These are phyloP conservation scores for Trametes cingulata DNA, from an alignment of 768 basidiomycete genomes.

Conservation along the genomic window DNA sequence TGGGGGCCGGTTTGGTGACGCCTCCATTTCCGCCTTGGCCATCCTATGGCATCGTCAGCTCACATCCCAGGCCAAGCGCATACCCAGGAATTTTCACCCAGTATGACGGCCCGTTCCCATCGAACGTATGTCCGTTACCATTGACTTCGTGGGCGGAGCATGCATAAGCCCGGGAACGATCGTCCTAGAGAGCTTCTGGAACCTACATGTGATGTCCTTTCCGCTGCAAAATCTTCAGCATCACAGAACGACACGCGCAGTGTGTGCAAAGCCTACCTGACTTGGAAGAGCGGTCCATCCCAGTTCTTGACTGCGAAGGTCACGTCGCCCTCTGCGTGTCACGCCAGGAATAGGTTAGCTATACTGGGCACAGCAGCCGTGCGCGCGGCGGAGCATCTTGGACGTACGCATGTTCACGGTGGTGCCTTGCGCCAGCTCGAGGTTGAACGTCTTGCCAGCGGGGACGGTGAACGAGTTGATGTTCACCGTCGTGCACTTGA, in stretches of 20 bases:
- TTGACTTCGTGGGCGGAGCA: constrained; percentile 32
- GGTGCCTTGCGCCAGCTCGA: constrained; percentile 47
- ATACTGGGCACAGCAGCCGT: constrained; percentile 4
- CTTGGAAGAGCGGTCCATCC: constrained; percentile 54
- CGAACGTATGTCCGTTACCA: constrained; percentile 42
- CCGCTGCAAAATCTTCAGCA: constrained; percentile 40
- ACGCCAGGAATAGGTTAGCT: constrained; percentile 14
- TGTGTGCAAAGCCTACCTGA: constrained; percentile 39
- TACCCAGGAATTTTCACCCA: constrained; percentile 36
- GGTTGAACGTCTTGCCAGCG: constrained; percentile 49
- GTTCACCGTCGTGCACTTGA: constrained; percentile 57
- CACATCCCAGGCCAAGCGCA: neutral
- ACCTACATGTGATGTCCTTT: constrained; percentile 48
- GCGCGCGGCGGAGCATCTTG: neutral
- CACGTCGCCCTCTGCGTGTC: constrained; percentile 53
- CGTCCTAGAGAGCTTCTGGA: neutral
- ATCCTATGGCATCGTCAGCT: constrained; percentile 21
- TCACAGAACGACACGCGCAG: neutral
- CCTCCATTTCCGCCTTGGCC: constrained; percentile 35
- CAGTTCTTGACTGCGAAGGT: constrained; percentile 53
- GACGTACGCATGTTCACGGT: constrained; percentile 60
- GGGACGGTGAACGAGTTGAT: constrained; percentile 60
- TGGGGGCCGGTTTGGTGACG: constrained; percentile 36
- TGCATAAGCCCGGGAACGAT: neutral
- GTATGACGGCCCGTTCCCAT: constrained; percentile 45